Evolutionary conservation across 768 basidiomycete species (phyloP), one percentile per base, ranked within the genome.

Genomic region (Antrodiella citrinella): DNA sequence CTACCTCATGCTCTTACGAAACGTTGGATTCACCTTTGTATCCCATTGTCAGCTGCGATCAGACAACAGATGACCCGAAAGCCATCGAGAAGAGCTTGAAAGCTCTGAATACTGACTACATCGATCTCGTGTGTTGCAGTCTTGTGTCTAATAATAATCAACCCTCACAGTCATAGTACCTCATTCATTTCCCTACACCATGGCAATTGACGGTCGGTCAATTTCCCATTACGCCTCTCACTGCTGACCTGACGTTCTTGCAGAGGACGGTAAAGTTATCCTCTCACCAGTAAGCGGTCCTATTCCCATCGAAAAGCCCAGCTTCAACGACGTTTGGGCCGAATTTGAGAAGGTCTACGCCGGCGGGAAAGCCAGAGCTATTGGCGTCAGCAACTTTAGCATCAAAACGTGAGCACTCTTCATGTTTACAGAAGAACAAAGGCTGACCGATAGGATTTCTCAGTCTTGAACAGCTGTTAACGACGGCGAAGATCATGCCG

Each of bases 321-420:
- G 79, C 15, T 59, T 69, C 55, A 71, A 68, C 40, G 66, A 79
- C 24, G 65, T 70, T 0, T 79, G 77, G 76, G 70, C 71, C 0
- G 69, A 72, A 41, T 67, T 81, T 55, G 79, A 81, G 62, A 71
- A 74, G 45, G 55, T 80, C 10, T 64, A 73, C 25, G 67, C 65
- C 22, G 70, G 68, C 12, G 75, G 75, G 0, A 73, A 71, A 54
- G 75, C 69, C 10, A 72, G 62, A 48, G 72, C 76, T 1, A 77
- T 81, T 52, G 79, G 80, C 0, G 76, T 82, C 43, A 76, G 76
- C 60, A 82, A 82, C 60, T 81, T 81, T 57, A 77, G 76, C 3
- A 64, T 78, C 50, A 77, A 79, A 56, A 79, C 69, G 76, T 78
- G 49, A 15, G 71, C 30, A 15, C 7, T 35, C 15, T 35, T 35